Percentiles rank a stretch among this genome's conserved stretches.
Evolutionary conservation across 208 protist species (phyloP).

Genomic region (Leishmania lainsoni): DNA sequence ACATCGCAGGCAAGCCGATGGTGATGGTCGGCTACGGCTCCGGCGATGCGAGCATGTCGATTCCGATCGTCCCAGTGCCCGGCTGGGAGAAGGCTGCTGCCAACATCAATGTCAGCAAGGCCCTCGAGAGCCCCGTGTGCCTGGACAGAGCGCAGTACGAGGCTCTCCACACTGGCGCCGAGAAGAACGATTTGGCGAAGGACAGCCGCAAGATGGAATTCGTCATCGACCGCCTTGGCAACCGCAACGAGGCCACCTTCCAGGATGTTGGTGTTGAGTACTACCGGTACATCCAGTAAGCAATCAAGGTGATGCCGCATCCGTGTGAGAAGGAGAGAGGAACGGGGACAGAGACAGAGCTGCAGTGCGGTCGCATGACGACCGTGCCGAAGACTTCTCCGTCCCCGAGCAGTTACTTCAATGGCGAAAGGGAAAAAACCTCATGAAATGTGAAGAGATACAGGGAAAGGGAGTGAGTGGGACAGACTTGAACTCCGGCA

Average conservation of each 20-base stretch:
- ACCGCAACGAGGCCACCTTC: constrained; percentile 82
- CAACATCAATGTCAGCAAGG: constrained; percentile 75
- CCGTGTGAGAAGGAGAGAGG: neutral
- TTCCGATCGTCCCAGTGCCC: constrained; percentile 83
- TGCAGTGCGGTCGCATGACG: neutral
- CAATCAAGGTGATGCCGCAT: neutral
- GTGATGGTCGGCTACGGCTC: constrained; percentile 91
- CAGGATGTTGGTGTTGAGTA: constrained; percentile 93
- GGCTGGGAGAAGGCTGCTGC: constrained; percentile 82
- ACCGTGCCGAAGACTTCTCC: neutral
- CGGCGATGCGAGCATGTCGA: constrained; percentile 86
- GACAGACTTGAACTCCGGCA: neutral
- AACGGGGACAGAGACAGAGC: neutral
- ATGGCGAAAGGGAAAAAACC: neutral
- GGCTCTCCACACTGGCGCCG: constrained; percentile 72
- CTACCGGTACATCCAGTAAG: constrained; percentile 80
- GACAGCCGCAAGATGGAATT: constrained; percentile 75
- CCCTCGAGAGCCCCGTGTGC: constrained; percentile 76
- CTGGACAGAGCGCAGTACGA: constrained; percentile 85
- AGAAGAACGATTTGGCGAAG: constrained; percentile 72
- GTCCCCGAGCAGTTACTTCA: neutral
- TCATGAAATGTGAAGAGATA: neutral
- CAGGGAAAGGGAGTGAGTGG: neutral
- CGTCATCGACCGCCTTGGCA: constrained; percentile 79
- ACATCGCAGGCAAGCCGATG: constrained; percentile 87